These are phyloP conservation scores for Terana coerulea DNA, from an alignment of 768 basidiomycete genomes.

Conservation along the genomic window DNA sequence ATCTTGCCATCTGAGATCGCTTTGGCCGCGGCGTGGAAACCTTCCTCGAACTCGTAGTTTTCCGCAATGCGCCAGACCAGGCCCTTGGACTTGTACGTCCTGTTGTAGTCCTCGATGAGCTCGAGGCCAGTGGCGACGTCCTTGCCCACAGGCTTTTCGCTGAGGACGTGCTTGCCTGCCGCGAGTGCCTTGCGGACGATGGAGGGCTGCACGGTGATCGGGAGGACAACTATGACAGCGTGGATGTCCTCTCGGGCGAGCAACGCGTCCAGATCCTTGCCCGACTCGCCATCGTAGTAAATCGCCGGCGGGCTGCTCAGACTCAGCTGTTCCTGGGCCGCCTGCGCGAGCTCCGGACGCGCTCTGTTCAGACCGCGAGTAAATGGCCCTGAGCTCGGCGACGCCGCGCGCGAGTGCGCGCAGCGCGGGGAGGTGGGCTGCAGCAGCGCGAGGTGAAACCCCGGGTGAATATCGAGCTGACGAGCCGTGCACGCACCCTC, in stretches of 20 bases:
- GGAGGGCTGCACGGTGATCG: slow-evolving; percentile 70
- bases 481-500: slow-evolving; percentile 47
- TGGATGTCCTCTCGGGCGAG: slow-evolving; percentile 65
- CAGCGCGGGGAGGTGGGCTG: slow-evolving; percentile 81
- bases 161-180: slow-evolving; percentile 84
- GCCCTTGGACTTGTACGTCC: slow-evolving; percentile 59
- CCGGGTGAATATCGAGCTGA: slow-evolving; percentile 12
- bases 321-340: slow-evolving; percentile 39
- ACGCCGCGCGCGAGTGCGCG: slow-evolving; percentile 45
- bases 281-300: slow-evolving; percentile 52
- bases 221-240: slow-evolving; percentile 72
- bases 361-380: slow-evolving; percentile 71
- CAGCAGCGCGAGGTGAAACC: slow-evolving; percentile 18
- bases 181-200: slow-evolving; percentile 59
- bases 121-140: slow-evolving; percentile 60
- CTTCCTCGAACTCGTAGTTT: slow-evolving; percentile 70
- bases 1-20: slow-evolving; percentile 58
- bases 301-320: slow-evolving; percentile 40
- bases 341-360: slow-evolving; percentile 48
- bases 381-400: slow-evolving; percentile 61
- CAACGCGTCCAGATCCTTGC: slow-evolving; percentile 52
- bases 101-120: slow-evolving; percentile 65
- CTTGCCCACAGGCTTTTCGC: slow-evolving; percentile 83
- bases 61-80: slow-evolving; percentile 81
- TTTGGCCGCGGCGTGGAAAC: slow-evolving; percentile 42